Evolutionary conservation across 345 rosid genomes (phyloP), one percentile per base, ranked within the genome.

Genomic region (Brassica incana): DNA sequence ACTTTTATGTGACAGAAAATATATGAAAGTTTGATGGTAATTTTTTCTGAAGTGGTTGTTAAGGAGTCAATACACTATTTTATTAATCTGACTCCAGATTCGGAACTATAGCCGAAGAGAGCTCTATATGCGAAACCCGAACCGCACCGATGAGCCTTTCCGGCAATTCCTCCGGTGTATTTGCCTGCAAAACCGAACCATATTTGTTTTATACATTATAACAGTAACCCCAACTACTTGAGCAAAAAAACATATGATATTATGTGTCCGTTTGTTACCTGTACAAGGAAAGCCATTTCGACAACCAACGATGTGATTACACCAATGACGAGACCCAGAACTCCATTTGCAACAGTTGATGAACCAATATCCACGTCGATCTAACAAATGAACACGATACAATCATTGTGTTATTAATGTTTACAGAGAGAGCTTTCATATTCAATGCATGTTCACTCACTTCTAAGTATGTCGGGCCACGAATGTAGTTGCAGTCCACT

Each of bases 241-340:
- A 59, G n/a, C 14, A 5, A 52, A 5, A 48, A 68, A 61, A 8
- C 75, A 38, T 27, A 11, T 12, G 23, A 71, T 36, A 14, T 2
- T 59, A 12, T 14, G 8, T 3, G 12, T 10, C 48, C 8, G 29
- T 52, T 18, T 56, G 32, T 33, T 5, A 5, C 82, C 96, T 95
- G 99, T 85, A 96, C 97, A 85, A 96, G 97, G 81, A 96, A 93
- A 78, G 99, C 98, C 99, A 93, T 96, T 80, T 96, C 99, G 23
- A 96, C 97, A 54, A 96, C 98, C 81, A 96, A 82, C 1, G 97
- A 76, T 8, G 88, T 93, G 67, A 96, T 89, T 60, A 93, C 93
- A 48, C 99, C 98, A 78, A 93, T 83, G 54, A 93, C 99, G 36
- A 96, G 98, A 40, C 99, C 98, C 76, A 96, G 77, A 72, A 96